phyloP scores from a whole-genome alignment of 176 grass and related monocot species.

The Musa beccarii region DNA sequence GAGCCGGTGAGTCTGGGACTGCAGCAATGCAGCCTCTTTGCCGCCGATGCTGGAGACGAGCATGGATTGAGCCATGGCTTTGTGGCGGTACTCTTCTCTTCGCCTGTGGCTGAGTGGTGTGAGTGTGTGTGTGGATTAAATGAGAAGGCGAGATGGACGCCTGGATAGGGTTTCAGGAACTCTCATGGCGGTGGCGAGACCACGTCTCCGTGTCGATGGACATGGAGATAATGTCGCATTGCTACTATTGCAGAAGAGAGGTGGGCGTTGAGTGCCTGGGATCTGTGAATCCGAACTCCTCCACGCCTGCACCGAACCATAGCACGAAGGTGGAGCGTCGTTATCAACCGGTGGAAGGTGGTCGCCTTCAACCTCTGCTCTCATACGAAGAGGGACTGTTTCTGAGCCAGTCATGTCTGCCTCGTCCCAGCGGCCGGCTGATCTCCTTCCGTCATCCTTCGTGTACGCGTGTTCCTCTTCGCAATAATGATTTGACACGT shows the following conservation, averaged over 20 bases:
- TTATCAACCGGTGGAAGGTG: not conserved
- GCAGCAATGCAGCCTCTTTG: constrained; percentile 25
- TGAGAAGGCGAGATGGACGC: not conserved
- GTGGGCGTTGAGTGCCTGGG: not conserved
- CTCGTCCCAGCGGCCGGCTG: too few species aligned
- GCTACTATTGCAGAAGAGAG: not conserved
- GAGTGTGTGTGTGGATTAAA: not conserved
- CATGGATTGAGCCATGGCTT: constrained; percentile 79
- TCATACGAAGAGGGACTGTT: not conserved
- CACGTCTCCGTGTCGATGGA: not conserved
- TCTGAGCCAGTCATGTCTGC: constrained; percentile 1
- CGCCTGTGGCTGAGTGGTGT: not conserved
- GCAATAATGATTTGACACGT: too few species aligned
- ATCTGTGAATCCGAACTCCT: not conserved
- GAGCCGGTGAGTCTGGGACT: constrained; percentile 10
- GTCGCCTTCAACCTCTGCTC: not conserved
- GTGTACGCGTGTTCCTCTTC: too few species aligned
- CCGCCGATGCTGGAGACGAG: constrained; percentile 54
- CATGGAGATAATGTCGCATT: not conserved
- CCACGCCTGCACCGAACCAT: not conserved
- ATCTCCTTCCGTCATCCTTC: too few species aligned
- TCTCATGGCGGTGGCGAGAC: not conserved
- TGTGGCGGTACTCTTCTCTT: not conserved
- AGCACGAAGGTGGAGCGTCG: not conserved
- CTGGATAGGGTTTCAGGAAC: too few species aligned